Conservation (phyloP, 2,329 filamentous ascomycete genomes). For the Sclerotinia sclerotiorum region DNA sequence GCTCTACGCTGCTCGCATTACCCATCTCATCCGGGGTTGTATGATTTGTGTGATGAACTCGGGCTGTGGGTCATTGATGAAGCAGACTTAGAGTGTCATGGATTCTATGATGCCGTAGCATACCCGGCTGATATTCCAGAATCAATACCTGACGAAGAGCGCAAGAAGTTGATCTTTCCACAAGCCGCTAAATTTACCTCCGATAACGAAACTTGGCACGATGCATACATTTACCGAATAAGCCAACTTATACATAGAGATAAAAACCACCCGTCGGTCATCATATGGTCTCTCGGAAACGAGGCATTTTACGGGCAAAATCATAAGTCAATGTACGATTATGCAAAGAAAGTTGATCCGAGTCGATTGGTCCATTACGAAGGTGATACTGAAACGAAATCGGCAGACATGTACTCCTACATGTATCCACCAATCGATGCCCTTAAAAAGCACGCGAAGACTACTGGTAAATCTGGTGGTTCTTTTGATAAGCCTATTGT, state of each 20-base stretch:
- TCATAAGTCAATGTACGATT: constrained; percentile 65
- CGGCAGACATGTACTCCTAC: constrained; percentile 55
- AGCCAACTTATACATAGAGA: constrained; percentile 64
- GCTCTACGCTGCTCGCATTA: constrained; percentile 69
- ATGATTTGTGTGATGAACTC: constrained; percentile 63
- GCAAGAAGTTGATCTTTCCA: constrained; percentile 56
- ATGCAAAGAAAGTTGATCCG: constrained; percentile 50
- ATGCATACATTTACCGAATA: constrained; percentile 67
- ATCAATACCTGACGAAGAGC: constrained; percentile 58
- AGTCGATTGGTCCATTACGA: constrained; percentile 59
- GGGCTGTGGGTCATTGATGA: constrained; percentile 62
- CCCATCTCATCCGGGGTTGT: constrained; percentile 59
- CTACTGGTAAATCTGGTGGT: constrained; percentile 48
- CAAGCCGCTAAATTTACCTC: constrained; percentile 59
- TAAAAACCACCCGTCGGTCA: constrained; percentile 68
- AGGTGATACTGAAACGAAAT: constrained; percentile 51
- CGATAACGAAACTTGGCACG: constrained; percentile 60
- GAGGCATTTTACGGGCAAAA: constrained; percentile 72
- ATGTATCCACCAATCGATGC: constrained; percentile 55
- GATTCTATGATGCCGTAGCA: constrained; percentile 46
- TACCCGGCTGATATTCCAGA: constrained; percentile 54
- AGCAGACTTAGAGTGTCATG: constrained; percentile 54
- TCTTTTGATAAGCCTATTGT: constrained; percentile 54
- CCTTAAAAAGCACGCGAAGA: constrained; percentile 42
- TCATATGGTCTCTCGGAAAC: constrained; percentile 73